These are phyloP conservation scores for Pythium sp. DNA, from an alignment of 352 stramenopile species.

Conservation along the genomic window DNA sequence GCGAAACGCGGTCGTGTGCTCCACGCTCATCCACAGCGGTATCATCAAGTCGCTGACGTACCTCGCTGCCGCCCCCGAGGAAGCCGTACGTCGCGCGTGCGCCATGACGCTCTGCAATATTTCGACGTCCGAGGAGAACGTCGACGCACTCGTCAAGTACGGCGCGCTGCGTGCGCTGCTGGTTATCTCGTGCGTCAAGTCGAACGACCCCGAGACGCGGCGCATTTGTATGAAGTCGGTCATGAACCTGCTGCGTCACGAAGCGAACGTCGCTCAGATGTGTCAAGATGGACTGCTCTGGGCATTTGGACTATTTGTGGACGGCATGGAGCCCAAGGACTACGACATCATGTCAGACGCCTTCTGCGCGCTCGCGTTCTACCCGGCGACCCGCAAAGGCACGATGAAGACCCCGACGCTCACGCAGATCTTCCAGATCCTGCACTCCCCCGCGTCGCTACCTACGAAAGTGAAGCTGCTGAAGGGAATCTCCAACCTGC, in stretches of 20 bases:
- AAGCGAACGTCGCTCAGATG: constrained; percentile 46
- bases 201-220: constrained; percentile 70
- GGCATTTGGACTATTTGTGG: constrained; percentile 63
- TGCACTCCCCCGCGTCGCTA: constrained; percentile 11
- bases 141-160: constrained; percentile 85
- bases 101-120: constrained; percentile 93
- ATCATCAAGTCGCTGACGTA: constrained; percentile 74
- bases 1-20: constrained; percentile 40
- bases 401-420: constrained; percentile 44
- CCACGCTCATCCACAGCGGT: constrained; percentile 45
- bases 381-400: constrained; percentile 41
- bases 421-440: constrained; percentile 40
- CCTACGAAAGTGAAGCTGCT: constrained; percentile 42
- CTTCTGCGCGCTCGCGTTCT: constrained; percentile 61
- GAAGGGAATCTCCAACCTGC: constrained; percentile 47
- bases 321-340: constrained; percentile 50
- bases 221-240: constrained; percentile 71
- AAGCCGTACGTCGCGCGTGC: constrained; percentile 63
- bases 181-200: constrained; percentile 79
- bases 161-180: constrained; percentile 89
- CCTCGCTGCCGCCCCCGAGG: constrained; percentile 63
- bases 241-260: constrained; percentile 58
- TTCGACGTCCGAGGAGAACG: constrained; percentile 85
- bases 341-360: constrained; percentile 63
- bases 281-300: constrained; percentile 71